Conservation (phyloP, 2,329 filamentous ascomycete genomes). For the Tympanopsis confertula region DNA sequence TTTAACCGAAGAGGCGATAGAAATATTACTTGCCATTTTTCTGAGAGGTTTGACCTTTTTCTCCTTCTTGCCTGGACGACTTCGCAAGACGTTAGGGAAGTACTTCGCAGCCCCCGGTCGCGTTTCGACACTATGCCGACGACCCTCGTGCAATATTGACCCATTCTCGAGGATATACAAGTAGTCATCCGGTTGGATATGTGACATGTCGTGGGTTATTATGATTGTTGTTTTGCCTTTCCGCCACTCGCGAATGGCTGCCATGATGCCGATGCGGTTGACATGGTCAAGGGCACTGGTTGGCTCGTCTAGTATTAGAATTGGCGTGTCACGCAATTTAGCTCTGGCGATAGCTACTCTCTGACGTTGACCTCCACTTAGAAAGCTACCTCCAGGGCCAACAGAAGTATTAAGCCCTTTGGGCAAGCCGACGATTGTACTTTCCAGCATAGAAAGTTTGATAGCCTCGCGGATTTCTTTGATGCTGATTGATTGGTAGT, state of each 20-base stretch:
- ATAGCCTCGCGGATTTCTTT: slow-evolving; percentile 50
- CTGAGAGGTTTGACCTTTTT: too few relatives aligned
- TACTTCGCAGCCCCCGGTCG: too few relatives aligned
- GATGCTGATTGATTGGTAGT: slow-evolving; percentile 33
- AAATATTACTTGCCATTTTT: too few relatives aligned
- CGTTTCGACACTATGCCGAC: too few relatives aligned
- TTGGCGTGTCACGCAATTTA: slow-evolving; percentile 61
- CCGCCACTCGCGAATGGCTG: slow-evolving; percentile 67
- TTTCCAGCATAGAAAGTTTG: slow-evolving; percentile 56
- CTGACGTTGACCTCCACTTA: slow-evolving; percentile 81
- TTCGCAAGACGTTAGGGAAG: too few relatives aligned
- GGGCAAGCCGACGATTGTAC: slow-evolving; percentile 55
- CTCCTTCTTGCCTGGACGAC: too few relatives aligned
- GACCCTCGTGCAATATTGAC: slow-evolving; percentile 50
- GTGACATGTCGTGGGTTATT: slow-evolving; percentile 78
- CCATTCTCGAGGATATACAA: slow-evolving; percentile 70
- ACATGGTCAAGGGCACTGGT: slow-evolving; percentile 76
- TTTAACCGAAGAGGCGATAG: too few relatives aligned
- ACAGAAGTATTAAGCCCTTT: slow-evolving; percentile 62
- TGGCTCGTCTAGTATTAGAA: slow-evolving; percentile 79
- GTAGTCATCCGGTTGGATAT: slow-evolving; percentile 63
- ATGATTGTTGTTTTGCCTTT: slow-evolving; percentile 76
- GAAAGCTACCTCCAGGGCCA: slow-evolving; percentile 53
- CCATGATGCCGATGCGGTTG: slow-evolving; percentile 57
- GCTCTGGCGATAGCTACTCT: slow-evolving; percentile 71